Conservation (phyloP, 2,329 filamentous ascomycete species). For the Trichoderma citrinoviride region DNA sequence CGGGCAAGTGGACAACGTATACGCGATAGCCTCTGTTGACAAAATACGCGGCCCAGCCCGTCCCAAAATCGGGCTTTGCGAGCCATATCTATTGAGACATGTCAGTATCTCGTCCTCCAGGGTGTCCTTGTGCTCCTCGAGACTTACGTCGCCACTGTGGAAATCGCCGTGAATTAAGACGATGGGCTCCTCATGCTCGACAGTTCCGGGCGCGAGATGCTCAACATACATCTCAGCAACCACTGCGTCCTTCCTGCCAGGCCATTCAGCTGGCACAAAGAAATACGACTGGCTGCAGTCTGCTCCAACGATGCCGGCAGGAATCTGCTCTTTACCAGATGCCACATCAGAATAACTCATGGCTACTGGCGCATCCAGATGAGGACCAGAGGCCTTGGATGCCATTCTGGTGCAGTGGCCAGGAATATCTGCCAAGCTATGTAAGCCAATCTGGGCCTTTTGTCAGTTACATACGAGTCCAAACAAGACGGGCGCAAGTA, state of each 20-base stretch:
- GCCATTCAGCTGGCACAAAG: neutral
- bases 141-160: constrained; percentile 35
- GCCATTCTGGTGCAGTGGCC: too few relatives aligned
- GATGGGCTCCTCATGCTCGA: constrained; percentile 25
- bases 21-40: constrained; percentile 42
- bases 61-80: constrained; percentile 46
- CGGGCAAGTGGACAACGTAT: constrained; percentile 44
- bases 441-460: too few relatives aligned
- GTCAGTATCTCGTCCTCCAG: neutral
- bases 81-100: constrained; percentile 38
- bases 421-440: too few relatives aligned
- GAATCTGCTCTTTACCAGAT: too few relatives aligned
- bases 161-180: constrained; percentile 39
- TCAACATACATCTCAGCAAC: neutral
- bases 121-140: neutral
- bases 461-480: too few relatives aligned
- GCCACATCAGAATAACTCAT: too few relatives aligned
- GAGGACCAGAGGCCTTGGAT: too few relatives aligned
- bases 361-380: too few relatives aligned
- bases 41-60: constrained; percentile 48
- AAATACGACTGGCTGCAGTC: too few relatives aligned
- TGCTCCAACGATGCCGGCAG: too few relatives aligned
- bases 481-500: too few relatives aligned
- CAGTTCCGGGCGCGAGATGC: neutral
- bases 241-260: neutral